Conservation (phyloP, 1,284 basidiomycete species). For the Ganoderma resinaceum region DNA sequence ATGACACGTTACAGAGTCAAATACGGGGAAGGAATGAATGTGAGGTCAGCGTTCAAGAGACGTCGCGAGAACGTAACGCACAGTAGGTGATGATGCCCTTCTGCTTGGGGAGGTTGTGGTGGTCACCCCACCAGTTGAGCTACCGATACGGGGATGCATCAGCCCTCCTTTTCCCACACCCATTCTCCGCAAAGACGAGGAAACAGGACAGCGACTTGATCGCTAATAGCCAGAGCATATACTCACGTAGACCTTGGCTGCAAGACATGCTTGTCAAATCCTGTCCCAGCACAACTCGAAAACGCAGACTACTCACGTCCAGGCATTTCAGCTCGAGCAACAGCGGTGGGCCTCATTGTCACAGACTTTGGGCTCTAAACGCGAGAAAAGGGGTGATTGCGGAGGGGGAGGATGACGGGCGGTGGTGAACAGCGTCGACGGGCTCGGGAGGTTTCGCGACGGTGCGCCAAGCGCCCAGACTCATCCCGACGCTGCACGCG, state of each 20-base stretch:
- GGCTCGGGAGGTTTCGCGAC: conserved; percentile 29
- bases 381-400: conserved; percentile 10
- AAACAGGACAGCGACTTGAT: background rate
- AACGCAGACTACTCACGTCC: conserved; percentile 59
- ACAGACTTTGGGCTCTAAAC: conserved; percentile 23
- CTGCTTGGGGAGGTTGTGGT: conserved; percentile 71
- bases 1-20: background rate
- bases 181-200: background rate
- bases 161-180: background rate
- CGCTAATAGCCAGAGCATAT: background rate
- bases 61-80: conserved; percentile 49
- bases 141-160: conserved; percentile 40
- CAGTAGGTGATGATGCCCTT: conserved; percentile 85
- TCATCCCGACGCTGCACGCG: conserved; percentile 24
- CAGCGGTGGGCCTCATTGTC: conserved; percentile 74
- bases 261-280: conserved; percentile 22
- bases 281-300: background rate
- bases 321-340: conserved; percentile 77
- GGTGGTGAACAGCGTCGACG: conserved; percentile 17
- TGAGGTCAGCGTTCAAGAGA: background rate
- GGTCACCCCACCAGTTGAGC: conserved; percentile 95
- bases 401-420: conserved; percentile 13
- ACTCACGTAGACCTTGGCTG: conserved; percentile 76
- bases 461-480: conserved; percentile 23
- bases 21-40: background rate